Evolutionary conservation across 352 stramenopile species (phyloP).

Genomic region (Plasmopara viticola): DNA sequence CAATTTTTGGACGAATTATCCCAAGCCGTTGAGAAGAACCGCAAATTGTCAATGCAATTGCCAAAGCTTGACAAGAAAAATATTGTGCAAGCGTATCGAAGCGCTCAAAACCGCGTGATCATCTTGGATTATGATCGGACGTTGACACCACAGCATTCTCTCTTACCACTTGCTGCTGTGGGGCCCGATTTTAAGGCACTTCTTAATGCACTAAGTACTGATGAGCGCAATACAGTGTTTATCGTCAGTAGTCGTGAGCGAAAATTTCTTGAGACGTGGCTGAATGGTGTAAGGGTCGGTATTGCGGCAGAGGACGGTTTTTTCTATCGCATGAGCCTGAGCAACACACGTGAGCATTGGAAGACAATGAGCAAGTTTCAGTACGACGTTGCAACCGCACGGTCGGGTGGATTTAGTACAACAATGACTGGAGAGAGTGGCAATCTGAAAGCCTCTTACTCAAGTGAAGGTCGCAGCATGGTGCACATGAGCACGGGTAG

Average conservation of each 20-base stretch:
- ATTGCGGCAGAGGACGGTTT: conserved; percentile 73
- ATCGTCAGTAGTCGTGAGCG: conserved; percentile 71
- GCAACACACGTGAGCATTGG: conserved; percentile 62
- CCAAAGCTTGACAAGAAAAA: conserved; percentile 52
- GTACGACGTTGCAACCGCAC: conserved; percentile 44
- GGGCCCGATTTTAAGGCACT: conserved; percentile 71
- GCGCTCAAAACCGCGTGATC: conserved; percentile 73
- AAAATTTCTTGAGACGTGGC: conserved; percentile 88
- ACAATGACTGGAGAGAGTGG: conserved; percentile 22
- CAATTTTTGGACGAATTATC: conserved; percentile 71
- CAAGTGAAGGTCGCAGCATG: conserved; percentile 30
- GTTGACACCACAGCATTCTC: conserved; percentile 65
- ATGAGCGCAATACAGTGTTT: conserved; percentile 71
- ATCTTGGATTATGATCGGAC: conserved; percentile 87
- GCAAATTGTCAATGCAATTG: conserved; percentile 37
- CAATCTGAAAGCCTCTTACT: conserved; percentile 30
- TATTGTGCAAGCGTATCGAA: conserved; percentile 62
- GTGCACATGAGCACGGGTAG: conserved; percentile 47
- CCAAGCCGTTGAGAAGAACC: conserved; percentile 57
- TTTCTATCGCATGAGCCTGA: conserved; percentile 77
- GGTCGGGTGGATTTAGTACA: conserved; percentile 26
- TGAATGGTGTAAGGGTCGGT: conserved; percentile 63
- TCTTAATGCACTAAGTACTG: conserved; percentile 57
- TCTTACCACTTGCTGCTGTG: conserved; percentile 73
- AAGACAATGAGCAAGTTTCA: conserved; percentile 86